Conservation (phyloP, 257 asterid species). For the Solanum chmielewskii region DNA sequence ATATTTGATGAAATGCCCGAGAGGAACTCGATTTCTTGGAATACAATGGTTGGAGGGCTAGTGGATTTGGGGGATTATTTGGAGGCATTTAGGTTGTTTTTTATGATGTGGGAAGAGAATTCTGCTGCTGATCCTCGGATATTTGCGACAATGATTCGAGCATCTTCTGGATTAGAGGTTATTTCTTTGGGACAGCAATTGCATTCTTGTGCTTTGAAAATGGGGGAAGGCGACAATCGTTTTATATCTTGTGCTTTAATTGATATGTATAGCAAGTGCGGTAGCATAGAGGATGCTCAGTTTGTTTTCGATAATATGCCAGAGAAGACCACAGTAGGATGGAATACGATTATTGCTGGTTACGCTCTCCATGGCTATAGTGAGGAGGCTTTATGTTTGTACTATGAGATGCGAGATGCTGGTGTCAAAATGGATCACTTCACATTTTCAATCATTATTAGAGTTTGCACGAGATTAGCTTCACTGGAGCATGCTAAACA, state of each 20-base stretch:
- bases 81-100: constrained; percentile 58
- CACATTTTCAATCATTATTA: constrained; percentile 52
- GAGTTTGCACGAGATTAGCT: constrained; percentile 74
- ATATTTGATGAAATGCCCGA: constrained; percentile 61
- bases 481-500: constrained; percentile 77
- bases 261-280: constrained; percentile 90
- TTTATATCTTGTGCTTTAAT: constrained; percentile 65
- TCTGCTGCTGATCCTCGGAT: constrained; percentile 41
- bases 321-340: constrained; percentile 62
- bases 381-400: constrained; percentile 65
- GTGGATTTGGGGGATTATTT: constrained; percentile 50
- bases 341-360: constrained; percentile 76
- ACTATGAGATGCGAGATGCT: constrained; percentile 65
- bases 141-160: constrained; percentile 45
- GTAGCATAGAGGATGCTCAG: constrained; percentile 54
- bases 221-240: constrained; percentile 32
- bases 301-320: constrained; percentile 55
- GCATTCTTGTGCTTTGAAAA: constrained; percentile 56
- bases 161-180: constrained; percentile 57
- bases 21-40: constrained; percentile 62
- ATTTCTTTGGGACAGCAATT: constrained; percentile 66
- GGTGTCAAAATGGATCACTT: constrained; percentile 68
- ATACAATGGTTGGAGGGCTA: constrained; percentile 55
- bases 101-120: constrained; percentile 44
- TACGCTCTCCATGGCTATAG: constrained; percentile 68